Percentiles rank a stretch among this genome's conserved stretches.
Evolutionary conservation across 306 rosid species (phyloP).

Genomic region (Prunus kanzakura): DNA sequence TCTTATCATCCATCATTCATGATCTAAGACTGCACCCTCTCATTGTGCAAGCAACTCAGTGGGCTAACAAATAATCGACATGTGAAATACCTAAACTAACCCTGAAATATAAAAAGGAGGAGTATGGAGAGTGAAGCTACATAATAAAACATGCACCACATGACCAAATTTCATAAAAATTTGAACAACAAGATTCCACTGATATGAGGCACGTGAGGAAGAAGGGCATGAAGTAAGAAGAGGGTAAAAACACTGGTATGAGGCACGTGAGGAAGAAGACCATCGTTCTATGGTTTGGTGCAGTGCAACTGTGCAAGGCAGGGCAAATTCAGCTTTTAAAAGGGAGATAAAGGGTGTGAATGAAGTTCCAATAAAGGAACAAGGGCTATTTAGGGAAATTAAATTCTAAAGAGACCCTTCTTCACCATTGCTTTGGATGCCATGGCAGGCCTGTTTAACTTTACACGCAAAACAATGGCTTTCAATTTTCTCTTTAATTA

Average conservation of each 20-base stretch:
- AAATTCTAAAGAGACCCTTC: conserved; percentile 30
- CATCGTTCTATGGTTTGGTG: not conserved
- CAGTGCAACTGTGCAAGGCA: not conserved
- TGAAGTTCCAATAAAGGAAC: conserved; percentile 19
- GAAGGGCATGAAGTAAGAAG: not conserved
- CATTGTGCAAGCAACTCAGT: too few relatives aligned
- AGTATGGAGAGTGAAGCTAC: not conserved
- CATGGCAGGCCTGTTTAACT: conserved; percentile 50
- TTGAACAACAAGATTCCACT: not conserved
- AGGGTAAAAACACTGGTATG: not conserved
- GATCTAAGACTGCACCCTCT: too few relatives aligned
- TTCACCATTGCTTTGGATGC: conserved; percentile 59
- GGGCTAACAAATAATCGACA: too few relatives aligned
- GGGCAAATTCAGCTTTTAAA: conserved; percentile 23
- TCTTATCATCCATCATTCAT: too few relatives aligned
- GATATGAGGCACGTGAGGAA: not conserved
- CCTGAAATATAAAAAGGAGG: not conserved
- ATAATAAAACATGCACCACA: not conserved
- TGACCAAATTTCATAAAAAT: not conserved
- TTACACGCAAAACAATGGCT: conserved; percentile 70
- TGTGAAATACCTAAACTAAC: not conserved
- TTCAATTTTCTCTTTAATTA: conserved; percentile 36
- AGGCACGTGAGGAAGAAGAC: not conserved
- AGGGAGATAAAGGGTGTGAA: conserved; percentile 18
- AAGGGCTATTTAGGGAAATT: conserved; percentile 38